A percentile compares a stretch with the other conserved stretches of the same genome.
Conservation (phyloP, 1,284 basidiomycete species). For the Ganoderma meredithae region DNA sequence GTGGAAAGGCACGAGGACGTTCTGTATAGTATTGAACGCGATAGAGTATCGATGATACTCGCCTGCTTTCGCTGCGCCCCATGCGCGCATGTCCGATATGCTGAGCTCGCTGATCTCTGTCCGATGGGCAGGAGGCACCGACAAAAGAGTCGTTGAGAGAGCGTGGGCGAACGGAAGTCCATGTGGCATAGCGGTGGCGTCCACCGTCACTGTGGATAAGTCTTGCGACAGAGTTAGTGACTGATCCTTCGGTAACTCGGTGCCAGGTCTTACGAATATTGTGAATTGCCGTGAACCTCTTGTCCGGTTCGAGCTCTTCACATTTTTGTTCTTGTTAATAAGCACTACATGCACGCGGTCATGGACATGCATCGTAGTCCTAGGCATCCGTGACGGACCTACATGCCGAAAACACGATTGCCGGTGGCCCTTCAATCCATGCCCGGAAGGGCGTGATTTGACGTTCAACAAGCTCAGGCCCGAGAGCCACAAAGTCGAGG, state of each 20-base stretch:
- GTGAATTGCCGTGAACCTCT: no score
- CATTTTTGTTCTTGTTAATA: no score
- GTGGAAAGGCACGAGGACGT: background rate
- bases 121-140: background rate
- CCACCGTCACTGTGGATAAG: background rate
- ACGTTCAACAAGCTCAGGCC: background rate
- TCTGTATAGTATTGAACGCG: background rate
- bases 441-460: background rate
- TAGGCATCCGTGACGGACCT: background rate
- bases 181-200: no score
- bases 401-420: background rate
- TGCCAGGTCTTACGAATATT: no score
- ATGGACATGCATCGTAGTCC: background rate
- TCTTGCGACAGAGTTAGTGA: background rate
- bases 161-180: background rate
- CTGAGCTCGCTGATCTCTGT: background rate
- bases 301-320: no score
- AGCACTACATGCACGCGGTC: no score
- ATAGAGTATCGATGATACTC: background rate
- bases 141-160: background rate
- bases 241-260: no score
- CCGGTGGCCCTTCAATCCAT: background rate
- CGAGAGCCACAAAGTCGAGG: background rate
- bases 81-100: background rate
- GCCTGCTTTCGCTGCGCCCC: background rate